phyloP scores from a whole-genome alignment of 169 alveolate species.

The Ichthyophthirius multifiliis region DNA sequence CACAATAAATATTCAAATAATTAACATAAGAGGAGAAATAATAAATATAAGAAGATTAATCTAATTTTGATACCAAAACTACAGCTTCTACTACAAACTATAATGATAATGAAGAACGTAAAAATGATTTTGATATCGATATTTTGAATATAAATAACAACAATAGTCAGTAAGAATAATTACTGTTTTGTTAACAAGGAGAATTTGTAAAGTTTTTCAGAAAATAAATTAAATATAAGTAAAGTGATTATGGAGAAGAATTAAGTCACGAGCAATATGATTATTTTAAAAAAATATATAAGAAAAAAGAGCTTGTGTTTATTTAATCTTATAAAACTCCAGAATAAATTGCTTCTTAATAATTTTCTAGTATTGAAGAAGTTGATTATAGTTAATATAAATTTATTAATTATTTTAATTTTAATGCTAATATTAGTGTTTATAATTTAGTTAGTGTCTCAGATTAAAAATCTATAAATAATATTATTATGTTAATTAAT shows the following conservation, averaged over 20 bases:
- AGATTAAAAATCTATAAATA: not conserved
- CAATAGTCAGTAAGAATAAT: not conserved
- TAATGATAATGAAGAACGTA: not conserved
- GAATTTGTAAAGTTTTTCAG: not conserved
- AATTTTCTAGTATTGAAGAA: not conserved
- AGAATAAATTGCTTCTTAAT: not conserved
- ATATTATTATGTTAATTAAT: not conserved
- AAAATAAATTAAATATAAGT: not conserved
- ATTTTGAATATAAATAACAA: not conserved
- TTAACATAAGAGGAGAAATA: not conserved
- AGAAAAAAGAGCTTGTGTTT: not conserved
- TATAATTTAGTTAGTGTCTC: not conserved
- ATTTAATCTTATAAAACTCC: not conserved
- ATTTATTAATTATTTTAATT: not conserved
- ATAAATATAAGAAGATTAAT: not conserved
- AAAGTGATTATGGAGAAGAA: not conserved
- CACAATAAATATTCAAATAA: not conserved
- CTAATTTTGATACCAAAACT: not conserved
- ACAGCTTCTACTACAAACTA: not conserved
- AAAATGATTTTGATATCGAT: not conserved
- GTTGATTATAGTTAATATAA: not conserved
- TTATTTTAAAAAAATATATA: not conserved
- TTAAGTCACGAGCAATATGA: not conserved
- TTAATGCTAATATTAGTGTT: not conserved
- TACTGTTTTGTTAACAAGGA: not conserved